Conservation (phyloP, 768 basidiomycete genomes). For the Pleurotus cornucopiae region DNA sequence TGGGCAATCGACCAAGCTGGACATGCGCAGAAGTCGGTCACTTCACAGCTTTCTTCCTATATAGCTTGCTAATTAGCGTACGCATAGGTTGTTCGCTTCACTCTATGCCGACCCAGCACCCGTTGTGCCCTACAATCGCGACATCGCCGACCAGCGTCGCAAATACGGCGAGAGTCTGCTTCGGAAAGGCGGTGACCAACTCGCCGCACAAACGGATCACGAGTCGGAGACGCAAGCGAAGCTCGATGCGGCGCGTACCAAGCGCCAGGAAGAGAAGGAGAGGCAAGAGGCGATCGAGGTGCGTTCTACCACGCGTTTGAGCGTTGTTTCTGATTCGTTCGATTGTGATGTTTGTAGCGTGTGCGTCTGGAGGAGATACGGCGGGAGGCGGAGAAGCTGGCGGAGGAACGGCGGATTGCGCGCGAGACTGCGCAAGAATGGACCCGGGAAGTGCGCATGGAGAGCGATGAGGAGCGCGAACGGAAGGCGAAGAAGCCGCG, state of each 20-base stretch:
- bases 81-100: conserved; percentile 71
- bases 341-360: conserved; percentile 34
- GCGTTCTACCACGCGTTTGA: conserved; percentile 15
- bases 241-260: conserved; percentile 71
- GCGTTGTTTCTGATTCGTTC: background rate
- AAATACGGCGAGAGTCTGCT: conserved; percentile 89
- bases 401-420: conserved; percentile 70
- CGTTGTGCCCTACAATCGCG: conserved; percentile 75
- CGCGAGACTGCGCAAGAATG: conserved; percentile 79
- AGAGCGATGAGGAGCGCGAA: conserved; percentile 79
- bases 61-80: background rate
- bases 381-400: conserved; percentile 72
- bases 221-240: conserved; percentile 71
- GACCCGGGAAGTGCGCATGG: conserved; percentile 64
- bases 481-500: conserved; percentile 51
- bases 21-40: conserved; percentile 74
- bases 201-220: conserved; percentile 63
- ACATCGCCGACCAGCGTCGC: conserved; percentile 84
- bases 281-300: conserved; percentile 66
- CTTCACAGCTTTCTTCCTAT: background rate
- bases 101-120: conserved; percentile 70
- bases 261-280: conserved; percentile 76
- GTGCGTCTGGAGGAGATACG: conserved; percentile 59
- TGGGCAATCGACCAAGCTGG: conserved; percentile 74
- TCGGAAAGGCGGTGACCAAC: conserved; percentile 76